These are phyloP conservation scores for Lachnellula occidentalis DNA, from an alignment of 2,329 filamentous ascomycete species.

Conservation along the genomic window DNA sequence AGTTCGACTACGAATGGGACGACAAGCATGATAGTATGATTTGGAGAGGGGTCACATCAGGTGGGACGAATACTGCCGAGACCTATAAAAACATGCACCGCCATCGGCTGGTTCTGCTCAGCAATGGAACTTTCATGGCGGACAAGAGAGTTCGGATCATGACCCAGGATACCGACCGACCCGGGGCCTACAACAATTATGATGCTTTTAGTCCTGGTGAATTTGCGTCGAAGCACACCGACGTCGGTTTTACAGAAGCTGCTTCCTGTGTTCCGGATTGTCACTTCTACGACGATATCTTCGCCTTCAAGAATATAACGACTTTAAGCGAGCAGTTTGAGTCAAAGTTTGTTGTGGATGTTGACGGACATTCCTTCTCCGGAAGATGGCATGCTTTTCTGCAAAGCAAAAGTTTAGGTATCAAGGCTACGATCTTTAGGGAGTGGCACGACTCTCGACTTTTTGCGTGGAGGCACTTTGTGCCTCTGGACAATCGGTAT, in stretches of 20 bases:
- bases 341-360: conserved; percentile 66
- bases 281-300: conserved; percentile 42
- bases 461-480: conserved; percentile 73
- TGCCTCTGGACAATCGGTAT: conserved; percentile 72
- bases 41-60: conserved; percentile 63
- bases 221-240: conserved; percentile 29
- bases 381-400: conserved; percentile 67
- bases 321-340: conserved; percentile 51
- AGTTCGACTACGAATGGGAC: conserved; percentile 52
- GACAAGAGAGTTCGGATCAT: conserved; percentile 34
- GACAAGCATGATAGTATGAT: conserved; percentile 50
- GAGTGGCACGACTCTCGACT: conserved; percentile 78
- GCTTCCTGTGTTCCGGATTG: conserved; percentile 42
- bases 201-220: conserved; percentile 38
- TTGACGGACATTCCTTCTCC: conserved; percentile 70
- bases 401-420: conserved; percentile 60
- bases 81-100: conserved; percentile 53
- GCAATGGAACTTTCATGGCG: conserved; percentile 44
- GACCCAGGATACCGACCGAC: conserved; percentile 30
- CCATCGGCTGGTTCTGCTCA: conserved; percentile 51
- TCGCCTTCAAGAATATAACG: conserved; percentile 46
- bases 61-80: conserved; percentile 44
- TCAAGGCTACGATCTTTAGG: conserved; percentile 72
- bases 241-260: conserved; percentile 33
- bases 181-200: conserved; percentile 36